Evolutionary conservation across 2,329 filamentous ascomycete genomes (phyloP).

Genomic region (Diaporthe caulivora): DNA sequence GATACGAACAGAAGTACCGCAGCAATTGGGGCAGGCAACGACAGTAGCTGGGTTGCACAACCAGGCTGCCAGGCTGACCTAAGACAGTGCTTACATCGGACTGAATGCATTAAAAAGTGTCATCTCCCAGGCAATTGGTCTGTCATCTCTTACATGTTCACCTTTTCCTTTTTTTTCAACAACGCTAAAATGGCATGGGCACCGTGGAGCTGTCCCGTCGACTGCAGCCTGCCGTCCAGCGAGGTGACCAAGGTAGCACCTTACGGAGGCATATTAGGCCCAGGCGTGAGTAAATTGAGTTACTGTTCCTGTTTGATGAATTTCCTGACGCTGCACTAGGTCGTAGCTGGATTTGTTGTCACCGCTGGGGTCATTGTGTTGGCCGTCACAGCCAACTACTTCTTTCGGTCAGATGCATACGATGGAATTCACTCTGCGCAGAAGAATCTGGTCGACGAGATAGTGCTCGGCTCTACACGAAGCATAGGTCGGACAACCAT

Average conservation of each 20-base stretch:
- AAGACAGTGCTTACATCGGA: neutral
- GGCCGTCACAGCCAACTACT: neutral
- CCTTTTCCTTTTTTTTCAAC: neutral
- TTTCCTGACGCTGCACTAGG: neutral
- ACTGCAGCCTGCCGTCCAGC: conserved; percentile 1
- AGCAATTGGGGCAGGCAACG: neutral
- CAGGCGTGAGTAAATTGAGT: neutral
- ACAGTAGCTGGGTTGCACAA: neutral
- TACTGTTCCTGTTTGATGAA: too few species aligned
- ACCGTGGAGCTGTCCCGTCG: conserved; percentile 2
- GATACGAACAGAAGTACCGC: too few species aligned
- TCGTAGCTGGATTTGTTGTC: neutral
- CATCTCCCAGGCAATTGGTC: neutral
- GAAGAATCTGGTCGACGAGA: neutral
- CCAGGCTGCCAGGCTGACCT: neutral
- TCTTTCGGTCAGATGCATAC: neutral
- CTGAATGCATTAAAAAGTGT: too few species aligned
- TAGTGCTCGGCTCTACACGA: neutral
- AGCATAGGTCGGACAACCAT: neutral
- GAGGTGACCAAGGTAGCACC: neutral
- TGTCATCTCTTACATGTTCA: neutral
- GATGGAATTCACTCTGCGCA: neutral
- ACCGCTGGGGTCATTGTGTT: neutral
- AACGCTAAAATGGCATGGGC: neutral
- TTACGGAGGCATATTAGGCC: neutral